These are phyloP conservation scores for Lyophyllum shimeji DNA, from an alignment of 768 basidiomycete genomes.

Conservation along the genomic window DNA sequence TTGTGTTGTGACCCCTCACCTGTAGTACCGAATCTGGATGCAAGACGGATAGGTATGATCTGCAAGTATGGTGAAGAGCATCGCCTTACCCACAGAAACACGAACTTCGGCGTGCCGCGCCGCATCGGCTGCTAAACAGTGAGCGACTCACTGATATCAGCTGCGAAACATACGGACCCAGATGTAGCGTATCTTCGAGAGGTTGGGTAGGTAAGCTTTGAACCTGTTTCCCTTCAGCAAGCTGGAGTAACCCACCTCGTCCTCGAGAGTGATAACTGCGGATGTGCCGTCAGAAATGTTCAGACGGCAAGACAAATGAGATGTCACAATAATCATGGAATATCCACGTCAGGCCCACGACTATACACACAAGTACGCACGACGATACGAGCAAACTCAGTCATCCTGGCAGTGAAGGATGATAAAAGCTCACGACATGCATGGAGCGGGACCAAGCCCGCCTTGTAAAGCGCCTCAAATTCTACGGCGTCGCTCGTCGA, in stretches of 20 bases:
- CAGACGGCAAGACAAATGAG: background rate
- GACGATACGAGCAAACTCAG: no score
- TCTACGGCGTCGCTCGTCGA: background rate
- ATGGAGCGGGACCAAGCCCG: background rate
- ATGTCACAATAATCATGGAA: conserved; percentile 36
- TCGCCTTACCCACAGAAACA: conserved; percentile 40
- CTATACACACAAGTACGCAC: conserved; percentile 11
- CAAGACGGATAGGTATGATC: background rate
- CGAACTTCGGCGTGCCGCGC: conserved; percentile 31
- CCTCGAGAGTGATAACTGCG: conserved; percentile 33
- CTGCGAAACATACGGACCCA: conserved; percentile 29
- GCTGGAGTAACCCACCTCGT: conserved; percentile 23
- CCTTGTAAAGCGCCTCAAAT: background rate
- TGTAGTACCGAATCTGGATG: conserved; percentile 44
- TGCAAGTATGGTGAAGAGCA: background rate
- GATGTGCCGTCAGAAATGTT: background rate
- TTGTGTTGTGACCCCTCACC: background rate
- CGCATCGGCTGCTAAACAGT: conserved; percentile 29
- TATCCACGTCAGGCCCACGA: conserved; percentile 35
- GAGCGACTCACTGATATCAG: background rate
- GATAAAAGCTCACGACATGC: background rate
- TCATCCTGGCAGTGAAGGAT: no score
- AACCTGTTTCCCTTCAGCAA: background rate
- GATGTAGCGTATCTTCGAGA: conserved; percentile 33
- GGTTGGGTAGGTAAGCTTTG: background rate